phyloP scores from a whole-genome alignment of 2,329 filamentous ascomycete genomes.

The Calonectria pseudoturangicola region DNA sequence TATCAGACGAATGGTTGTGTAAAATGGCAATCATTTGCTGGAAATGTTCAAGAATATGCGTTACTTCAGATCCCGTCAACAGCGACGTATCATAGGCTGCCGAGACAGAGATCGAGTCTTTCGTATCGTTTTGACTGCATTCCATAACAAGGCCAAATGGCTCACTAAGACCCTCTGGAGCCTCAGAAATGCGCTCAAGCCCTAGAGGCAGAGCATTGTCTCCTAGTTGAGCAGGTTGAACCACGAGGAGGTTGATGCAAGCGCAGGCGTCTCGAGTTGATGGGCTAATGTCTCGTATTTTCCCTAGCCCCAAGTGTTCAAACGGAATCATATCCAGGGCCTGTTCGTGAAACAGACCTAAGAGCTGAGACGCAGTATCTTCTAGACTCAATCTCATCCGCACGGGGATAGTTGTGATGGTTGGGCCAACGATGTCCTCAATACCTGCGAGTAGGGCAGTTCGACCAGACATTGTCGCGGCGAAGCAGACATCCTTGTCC shows the following conservation, averaged over 20 bases:
- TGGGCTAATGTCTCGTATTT: background rate
- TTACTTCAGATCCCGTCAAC: background rate
- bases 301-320: background rate
- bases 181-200: background rate
- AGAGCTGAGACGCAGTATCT: background rate
- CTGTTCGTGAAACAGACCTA: background rate
- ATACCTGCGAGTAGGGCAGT: background rate
- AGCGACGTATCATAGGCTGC: background rate
- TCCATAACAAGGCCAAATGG: background rate
- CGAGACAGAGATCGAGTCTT: background rate
- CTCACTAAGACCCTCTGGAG: background rate
- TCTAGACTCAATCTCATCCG: background rate
- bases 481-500: background rate
- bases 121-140: background rate
- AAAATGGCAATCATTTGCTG: background rate
- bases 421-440: background rate
- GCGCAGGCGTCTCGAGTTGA: background rate
- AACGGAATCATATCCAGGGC: constrained; percentile 2
- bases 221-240: background rate
- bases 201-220: background rate
- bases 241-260: background rate
- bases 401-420: background rate
- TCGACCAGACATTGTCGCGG: background rate
- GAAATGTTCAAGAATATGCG: background rate
- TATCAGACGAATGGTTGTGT: background rate